phyloP scores from a whole-genome alignment of 2,329 filamentous ascomycete species.

The Phialemoniopsis sp. region DNA sequence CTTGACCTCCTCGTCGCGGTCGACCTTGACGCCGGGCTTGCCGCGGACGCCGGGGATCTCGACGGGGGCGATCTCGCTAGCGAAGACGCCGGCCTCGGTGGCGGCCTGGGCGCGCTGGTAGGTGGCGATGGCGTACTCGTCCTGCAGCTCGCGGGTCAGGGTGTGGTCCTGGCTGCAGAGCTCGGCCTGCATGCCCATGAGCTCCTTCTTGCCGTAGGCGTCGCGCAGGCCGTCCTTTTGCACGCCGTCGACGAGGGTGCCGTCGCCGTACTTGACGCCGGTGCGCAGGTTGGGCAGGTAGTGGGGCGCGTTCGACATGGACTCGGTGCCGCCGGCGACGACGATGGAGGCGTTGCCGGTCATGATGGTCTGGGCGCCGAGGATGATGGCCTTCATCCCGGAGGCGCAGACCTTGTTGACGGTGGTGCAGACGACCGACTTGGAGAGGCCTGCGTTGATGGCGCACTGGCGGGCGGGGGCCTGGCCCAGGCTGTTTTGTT shows the following conservation, averaged over 20 bases:
- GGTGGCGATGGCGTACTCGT: slow-evolving; percentile 90
- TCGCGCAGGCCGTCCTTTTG: slow-evolving; percentile 94
- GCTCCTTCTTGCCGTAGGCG: slow-evolving; percentile 85
- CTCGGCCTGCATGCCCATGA: slow-evolving; percentile 93
- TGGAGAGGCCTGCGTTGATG: slow-evolving; percentile 78
- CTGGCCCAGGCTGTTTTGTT: slow-evolving; percentile 71
- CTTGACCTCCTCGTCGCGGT: slow-evolving; percentile 92
- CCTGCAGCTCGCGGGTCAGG: slow-evolving; percentile 80
- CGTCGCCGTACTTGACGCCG: slow-evolving; percentile 92
- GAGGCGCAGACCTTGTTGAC: slow-evolving; percentile 99
- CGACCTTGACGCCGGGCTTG: slow-evolving; percentile 78
- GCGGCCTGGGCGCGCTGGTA: slow-evolving; percentile 93
- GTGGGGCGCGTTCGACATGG: slow-evolving; percentile 97
- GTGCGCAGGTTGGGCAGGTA: slow-evolving; percentile 85
- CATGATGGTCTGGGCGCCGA: slow-evolving; percentile 96
- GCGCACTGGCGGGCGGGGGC: slow-evolving; percentile 95
- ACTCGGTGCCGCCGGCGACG: slow-evolving; percentile 92
- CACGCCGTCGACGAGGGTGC: slow-evolving; percentile 83
- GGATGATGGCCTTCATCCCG: slow-evolving; percentile 86
- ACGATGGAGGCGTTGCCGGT: slow-evolving; percentile 91
- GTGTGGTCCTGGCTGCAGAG: slow-evolving; percentile 83
- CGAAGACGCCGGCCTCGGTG: slow-evolving; percentile 76
- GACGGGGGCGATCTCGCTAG: slow-evolving; percentile 82
- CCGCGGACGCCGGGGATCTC: slow-evolving; percentile 84
- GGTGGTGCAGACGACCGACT: slow-evolving; percentile 80